These are phyloP conservation scores for Calonectria fujianensis DNA, from an alignment of 2,329 filamentous ascomycete species.

Conservation along the genomic window DNA sequence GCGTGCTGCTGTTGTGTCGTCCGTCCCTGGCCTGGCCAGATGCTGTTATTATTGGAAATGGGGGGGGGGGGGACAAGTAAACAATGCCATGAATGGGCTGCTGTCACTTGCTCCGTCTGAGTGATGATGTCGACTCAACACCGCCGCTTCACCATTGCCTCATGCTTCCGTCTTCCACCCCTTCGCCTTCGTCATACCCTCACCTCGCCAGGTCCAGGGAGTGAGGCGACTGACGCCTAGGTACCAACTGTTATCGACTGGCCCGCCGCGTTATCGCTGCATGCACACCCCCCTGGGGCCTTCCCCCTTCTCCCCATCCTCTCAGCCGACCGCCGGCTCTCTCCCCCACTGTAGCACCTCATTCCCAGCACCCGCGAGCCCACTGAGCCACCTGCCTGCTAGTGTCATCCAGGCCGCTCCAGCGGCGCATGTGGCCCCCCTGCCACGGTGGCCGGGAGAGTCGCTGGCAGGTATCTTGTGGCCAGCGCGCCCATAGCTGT, in stretches of 20 bases:
- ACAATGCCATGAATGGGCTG: conserved; percentile 12
- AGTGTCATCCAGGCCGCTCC: conserved; percentile 42
- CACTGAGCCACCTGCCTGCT: conserved; percentile 40
- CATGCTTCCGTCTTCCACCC: conserved; percentile 17
- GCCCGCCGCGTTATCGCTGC: conserved; percentile 44
- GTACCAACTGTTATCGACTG: conserved; percentile 42
- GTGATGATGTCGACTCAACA: conserved; percentile 23
- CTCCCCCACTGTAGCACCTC: conserved; percentile 24
- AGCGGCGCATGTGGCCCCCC: conserved; percentile 46
- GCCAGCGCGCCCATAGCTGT: conserved; percentile 29
- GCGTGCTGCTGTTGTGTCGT: not conserved
- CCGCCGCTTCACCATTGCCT: conserved; percentile 32
- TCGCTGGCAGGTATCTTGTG: conserved; percentile 28
- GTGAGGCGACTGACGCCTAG: conserved; percentile 28
- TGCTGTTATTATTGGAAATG: conserved; percentile 7
- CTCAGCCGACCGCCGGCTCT: conserved; percentile 20
- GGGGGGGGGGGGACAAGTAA: not conserved
- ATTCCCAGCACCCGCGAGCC: conserved; percentile 16
- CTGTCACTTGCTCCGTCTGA: conserved; percentile 33
- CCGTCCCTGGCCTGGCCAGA: not conserved
- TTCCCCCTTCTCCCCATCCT: not conserved
- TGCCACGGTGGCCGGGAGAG: conserved; percentile 32
- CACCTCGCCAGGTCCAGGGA: conserved; percentile 1
- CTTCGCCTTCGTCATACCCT: conserved; percentile 19
- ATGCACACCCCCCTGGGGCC: conserved; percentile 27